Conservation (phyloP, 2,329 filamentous ascomycete species). For the Westerdykella aurantiaca region DNA sequence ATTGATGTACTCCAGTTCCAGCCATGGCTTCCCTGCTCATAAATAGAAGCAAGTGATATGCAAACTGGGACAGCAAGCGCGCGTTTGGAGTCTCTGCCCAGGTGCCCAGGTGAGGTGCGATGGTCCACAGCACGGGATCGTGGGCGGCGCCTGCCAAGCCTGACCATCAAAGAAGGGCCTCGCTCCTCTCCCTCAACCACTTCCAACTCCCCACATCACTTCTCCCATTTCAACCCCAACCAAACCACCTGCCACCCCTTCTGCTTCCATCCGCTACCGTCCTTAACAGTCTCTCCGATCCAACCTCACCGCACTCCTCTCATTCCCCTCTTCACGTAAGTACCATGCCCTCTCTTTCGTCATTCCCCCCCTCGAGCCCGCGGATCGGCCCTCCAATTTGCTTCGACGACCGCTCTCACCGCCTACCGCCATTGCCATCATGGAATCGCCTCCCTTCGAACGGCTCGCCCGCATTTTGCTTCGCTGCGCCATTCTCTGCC, state of each 20-base stretch:
- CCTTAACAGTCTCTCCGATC: slow-evolving; percentile 9
- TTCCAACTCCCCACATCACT: background rate
- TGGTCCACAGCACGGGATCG: too few species aligned
- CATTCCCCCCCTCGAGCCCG: slow-evolving; percentile 18
- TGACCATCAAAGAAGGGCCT: background rate
- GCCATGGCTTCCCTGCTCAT: too few species aligned
- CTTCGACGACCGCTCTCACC: slow-evolving; percentile 18
- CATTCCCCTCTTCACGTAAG: slow-evolving; percentile 20
- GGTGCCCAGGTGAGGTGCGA: too few species aligned
- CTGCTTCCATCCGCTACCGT: slow-evolving; percentile 4
- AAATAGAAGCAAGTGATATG: too few species aligned
- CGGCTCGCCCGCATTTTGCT: slow-evolving; percentile 7
- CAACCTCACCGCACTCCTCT: slow-evolving; percentile 9
- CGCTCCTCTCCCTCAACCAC: background rate
- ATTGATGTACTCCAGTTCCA: too few species aligned
- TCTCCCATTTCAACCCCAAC: background rate
- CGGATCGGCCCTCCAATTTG: slow-evolving; percentile 22
- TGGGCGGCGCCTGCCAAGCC: background rate
- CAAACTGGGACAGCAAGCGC: too few species aligned
- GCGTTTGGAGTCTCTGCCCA: too few species aligned
- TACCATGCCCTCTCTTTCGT: slow-evolving; percentile 20
- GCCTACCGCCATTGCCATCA: slow-evolving; percentile 18
- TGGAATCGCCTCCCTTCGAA: slow-evolving; percentile 8
- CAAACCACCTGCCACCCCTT: background rate
- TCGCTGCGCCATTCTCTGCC: slow-evolving; percentile 1